These are phyloP conservation scores for Striga asiatica DNA, from an alignment of 257 asterid genomes.

Conservation along the genomic window DNA sequence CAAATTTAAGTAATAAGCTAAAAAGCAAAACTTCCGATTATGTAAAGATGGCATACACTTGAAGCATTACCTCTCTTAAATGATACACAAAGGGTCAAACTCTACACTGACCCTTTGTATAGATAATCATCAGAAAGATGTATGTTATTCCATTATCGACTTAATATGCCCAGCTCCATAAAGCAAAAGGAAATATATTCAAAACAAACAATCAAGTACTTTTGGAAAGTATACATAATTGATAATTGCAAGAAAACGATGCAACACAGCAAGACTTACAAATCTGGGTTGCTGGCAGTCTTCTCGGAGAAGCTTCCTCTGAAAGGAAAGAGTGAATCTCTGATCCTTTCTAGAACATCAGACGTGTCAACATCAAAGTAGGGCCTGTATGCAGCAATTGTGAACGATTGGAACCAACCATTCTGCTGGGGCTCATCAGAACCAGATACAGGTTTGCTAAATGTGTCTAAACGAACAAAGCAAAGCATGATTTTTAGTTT, in stretches of 20 bases:
- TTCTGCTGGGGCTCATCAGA: slow-evolving; percentile 66
- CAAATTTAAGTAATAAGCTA: slow-evolving; percentile 5
- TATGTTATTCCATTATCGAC: background rate
- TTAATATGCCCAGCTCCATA: background rate
- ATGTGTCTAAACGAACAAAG: slow-evolving; percentile 50
- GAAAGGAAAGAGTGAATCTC: slow-evolving; percentile 85
- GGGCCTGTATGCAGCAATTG: slow-evolving; percentile 85
- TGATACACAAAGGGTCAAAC: too few species aligned
- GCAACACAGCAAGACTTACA: slow-evolving; percentile 40
- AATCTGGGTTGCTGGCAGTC: slow-evolving; percentile 73
- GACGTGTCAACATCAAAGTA: slow-evolving; percentile 95
- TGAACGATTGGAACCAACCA: slow-evolving; percentile 82
- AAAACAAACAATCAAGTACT: background rate
- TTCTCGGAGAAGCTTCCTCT: slow-evolving; percentile 78
- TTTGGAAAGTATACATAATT: background rate
- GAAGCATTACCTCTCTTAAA: background rate
- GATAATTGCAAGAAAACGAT: background rate
- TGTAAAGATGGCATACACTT: background rate
- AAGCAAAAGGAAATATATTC: background rate
- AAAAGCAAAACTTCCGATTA: background rate
- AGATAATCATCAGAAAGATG: background rate
- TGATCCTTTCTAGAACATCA: slow-evolving; percentile 86
- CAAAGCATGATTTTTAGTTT: background rate
- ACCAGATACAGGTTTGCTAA: slow-evolving; percentile 66
- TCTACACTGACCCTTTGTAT: too few species aligned